These are phyloP conservation scores for Umbellularia californica DNA, from an alignment of 164 flowering plant genomes.

Conservation along the genomic window DNA sequence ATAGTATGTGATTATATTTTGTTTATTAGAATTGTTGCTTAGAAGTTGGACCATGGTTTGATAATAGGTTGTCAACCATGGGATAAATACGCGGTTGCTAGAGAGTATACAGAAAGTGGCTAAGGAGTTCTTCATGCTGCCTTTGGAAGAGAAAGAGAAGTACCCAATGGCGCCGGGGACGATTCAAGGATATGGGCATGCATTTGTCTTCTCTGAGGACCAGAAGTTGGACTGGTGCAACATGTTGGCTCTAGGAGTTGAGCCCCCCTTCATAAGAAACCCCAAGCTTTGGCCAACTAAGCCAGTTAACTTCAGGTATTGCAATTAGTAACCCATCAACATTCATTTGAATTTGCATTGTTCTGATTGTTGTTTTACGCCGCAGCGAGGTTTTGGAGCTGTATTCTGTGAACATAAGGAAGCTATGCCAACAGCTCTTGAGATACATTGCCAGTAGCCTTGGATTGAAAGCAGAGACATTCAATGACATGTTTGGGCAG, in stretches of 20 bases:
- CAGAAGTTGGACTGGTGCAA: constrained; percentile 96
- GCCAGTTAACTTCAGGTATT: constrained; percentile 65
- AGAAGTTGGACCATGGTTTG: background rate
- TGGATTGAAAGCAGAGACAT: constrained; percentile 36
- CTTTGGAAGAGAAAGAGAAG: constrained; percentile 74
- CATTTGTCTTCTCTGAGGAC: constrained; percentile 85
- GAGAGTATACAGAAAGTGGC: constrained; percentile 59
- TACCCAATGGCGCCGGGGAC: constrained; percentile 84
- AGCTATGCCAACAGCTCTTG: constrained; percentile 52
- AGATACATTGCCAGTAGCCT: constrained; percentile 60
- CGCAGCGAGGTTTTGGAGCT: constrained; percentile 61
- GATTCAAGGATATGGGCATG: constrained; percentile 90
- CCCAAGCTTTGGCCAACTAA: constrained; percentile 48
- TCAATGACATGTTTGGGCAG: constrained; percentile 69
- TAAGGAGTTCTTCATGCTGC: constrained; percentile 73
- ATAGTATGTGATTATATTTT: background rate
- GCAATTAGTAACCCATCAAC: background rate
- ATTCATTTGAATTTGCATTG: background rate
- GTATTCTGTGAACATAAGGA: constrained; percentile 57
- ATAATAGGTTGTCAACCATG: constrained; percentile 75
- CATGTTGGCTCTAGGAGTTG: constrained; percentile 83
- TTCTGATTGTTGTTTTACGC: background rate
- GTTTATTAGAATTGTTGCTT: background rate
- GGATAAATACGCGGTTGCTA: constrained; percentile 43
- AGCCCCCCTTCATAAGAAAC: constrained; percentile 26